Conservation (phyloP, 2,329 filamentous ascomycete genomes). For the Kalaharituber pfeilii region DNA sequence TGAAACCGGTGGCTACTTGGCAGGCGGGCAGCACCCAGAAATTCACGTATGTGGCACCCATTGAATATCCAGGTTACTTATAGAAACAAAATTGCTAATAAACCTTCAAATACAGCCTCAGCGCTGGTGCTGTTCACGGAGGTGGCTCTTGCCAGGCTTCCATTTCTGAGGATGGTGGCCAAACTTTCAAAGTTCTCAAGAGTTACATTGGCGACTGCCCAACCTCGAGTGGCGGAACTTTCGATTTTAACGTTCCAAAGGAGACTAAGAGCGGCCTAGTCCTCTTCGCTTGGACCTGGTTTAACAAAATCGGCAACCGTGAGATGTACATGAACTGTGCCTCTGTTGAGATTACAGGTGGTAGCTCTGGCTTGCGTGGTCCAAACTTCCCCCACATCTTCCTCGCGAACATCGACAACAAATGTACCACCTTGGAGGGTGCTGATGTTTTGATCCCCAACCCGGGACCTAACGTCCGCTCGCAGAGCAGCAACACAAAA, state of each 20-base stretch:
- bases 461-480: slow-evolving; percentile 39
- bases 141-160: slow-evolving; percentile 86
- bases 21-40: slow-evolving; percentile 44
- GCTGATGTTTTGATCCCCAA: slow-evolving; percentile 48
- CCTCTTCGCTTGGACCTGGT: slow-evolving; percentile 81
- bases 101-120: too few species aligned
- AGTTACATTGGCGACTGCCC: slow-evolving; percentile 78
- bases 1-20: slow-evolving; percentile 33
- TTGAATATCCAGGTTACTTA: slow-evolving; percentile 47
- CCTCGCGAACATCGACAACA: slow-evolving; percentile 44
- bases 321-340: slow-evolving; percentile 99
- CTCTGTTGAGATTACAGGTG: slow-evolving; percentile 41
- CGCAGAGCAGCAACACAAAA: background rate
- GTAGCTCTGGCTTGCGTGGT: slow-evolving; percentile 5
- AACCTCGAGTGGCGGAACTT: slow-evolving; percentile 25
- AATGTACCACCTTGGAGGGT: slow-evolving; percentile 38
- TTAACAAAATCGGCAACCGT: slow-evolving; percentile 70
- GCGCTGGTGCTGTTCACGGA: slow-evolving; percentile 60
- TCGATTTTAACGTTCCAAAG: slow-evolving; percentile 51
- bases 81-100: slow-evolving; percentile 44
- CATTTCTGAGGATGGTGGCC: slow-evolving; percentile 58
- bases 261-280: slow-evolving; percentile 57
- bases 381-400: slow-evolving; percentile 52
- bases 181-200: slow-evolving; percentile 74
- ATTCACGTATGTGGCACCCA: slow-evolving; percentile 49